Conservation (phyloP, 495 filamentous ascomycete species). For the Daldinia grandis region DNA sequence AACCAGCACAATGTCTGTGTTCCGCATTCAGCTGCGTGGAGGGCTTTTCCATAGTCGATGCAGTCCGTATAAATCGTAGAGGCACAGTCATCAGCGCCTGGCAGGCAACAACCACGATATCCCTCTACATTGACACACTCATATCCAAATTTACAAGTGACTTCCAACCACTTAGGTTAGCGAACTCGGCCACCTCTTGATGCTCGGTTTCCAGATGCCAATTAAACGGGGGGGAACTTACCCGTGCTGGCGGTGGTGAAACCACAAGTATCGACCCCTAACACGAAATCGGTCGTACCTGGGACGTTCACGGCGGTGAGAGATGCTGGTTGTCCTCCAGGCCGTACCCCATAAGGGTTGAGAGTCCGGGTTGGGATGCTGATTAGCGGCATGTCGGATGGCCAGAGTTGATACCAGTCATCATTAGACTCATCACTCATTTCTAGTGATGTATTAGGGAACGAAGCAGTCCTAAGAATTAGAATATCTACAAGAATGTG, state of each 20-base stretch:
- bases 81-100: constrained; percentile 30
- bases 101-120: constrained; percentile 40
- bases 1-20: constrained; percentile 43
- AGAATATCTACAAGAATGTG: not conserved
- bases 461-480: not conserved
- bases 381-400: constrained; percentile 36
- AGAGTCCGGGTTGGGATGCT: constrained; percentile 30
- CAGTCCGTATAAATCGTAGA: constrained; percentile 40
- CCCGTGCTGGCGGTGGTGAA: constrained; percentile 34
- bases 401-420: constrained; percentile 18
- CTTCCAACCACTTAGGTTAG: constrained; percentile 21
- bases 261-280: constrained; percentile 42
- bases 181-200: not conserved
- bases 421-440: constrained; percentile 36
- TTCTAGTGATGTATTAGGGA: constrained; percentile 8
- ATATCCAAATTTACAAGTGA: constrained; percentile 39
- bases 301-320: constrained; percentile 13
- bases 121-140: constrained; percentile 39
- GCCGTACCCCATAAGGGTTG: constrained; percentile 1
- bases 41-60: constrained; percentile 26
- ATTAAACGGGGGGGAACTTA: constrained; percentile 16
- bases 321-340: constrained; percentile 21
- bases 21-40: constrained; percentile 24
- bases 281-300: constrained; percentile 26
- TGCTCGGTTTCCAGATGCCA: not conserved